Conservation (phyloP, 2,329 filamentous ascomycete genomes). For the Colletotrichum phormii region DNA sequence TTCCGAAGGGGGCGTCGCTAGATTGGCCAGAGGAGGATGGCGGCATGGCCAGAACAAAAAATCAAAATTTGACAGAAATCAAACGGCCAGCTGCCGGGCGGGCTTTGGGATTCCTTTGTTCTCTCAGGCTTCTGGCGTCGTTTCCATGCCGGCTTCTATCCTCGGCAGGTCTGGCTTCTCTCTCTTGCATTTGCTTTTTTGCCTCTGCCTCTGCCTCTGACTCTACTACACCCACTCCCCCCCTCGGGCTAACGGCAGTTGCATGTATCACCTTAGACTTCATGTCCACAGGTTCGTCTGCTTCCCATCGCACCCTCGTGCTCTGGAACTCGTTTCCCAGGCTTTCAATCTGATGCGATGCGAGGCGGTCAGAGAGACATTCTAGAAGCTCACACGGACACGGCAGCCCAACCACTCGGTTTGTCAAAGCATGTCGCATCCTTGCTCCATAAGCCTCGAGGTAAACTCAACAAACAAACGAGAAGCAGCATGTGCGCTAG, state of each 20-base stretch:
- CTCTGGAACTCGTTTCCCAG: background rate
- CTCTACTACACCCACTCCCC: background rate
- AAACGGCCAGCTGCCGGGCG: conserved; percentile 20
- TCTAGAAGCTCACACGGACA: conserved; percentile 1
- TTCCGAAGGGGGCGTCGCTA: background rate
- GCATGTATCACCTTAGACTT: conserved; percentile 10
- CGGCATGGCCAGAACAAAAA: background rate
- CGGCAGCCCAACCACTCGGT: background rate
- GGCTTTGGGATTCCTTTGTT: conserved; percentile 26
- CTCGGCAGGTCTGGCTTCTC: background rate
- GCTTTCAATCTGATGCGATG: background rate
- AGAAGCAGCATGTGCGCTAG: background rate
- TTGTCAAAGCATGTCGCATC: background rate
- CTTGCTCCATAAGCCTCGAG: background rate
- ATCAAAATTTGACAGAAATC: background rate
- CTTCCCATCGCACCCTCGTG: conserved; percentile 13
- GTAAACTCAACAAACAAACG: background rate
- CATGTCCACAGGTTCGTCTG: conserved; percentile 28
- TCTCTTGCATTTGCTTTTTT: background rate
- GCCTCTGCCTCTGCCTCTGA: background rate
- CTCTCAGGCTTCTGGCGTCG: conserved; percentile 20
- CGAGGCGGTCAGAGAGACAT: background rate
- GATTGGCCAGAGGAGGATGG: background rate
- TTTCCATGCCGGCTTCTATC: conserved; percentile 23
- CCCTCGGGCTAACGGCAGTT: background rate